A percentile compares a stretch with the other conserved stretches of the same genome.
Evolutionary conservation across 2,329 filamentous ascomycete species (phyloP).

Genomic region (Chrysoporthe austroafricana): DNA sequence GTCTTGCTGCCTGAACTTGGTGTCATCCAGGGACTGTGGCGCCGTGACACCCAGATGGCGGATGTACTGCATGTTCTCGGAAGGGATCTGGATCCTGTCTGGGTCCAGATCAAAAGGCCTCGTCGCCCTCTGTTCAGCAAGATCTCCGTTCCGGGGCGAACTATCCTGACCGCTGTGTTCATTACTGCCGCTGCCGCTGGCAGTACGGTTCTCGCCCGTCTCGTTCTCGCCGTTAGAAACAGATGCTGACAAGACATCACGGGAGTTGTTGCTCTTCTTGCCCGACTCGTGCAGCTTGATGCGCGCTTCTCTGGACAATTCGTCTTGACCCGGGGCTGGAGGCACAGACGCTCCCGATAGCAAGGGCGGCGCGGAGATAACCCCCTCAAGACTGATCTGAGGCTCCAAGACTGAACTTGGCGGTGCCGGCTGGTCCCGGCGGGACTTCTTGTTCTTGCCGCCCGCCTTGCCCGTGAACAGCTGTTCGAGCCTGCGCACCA

Average conservation of each 20-base stretch:
- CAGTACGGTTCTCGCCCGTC: slow-evolving; percentile 42
- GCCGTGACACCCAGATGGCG: slow-evolving; percentile 64
- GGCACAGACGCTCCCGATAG: background rate
- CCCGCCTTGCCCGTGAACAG: slow-evolving; percentile 75
- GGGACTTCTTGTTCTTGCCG: slow-evolving; percentile 31
- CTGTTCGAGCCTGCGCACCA: slow-evolving; percentile 77
- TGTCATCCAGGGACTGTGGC: slow-evolving; percentile 49
- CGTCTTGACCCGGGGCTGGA: slow-evolving; percentile 31
- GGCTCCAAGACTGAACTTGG: slow-evolving; percentile 29
- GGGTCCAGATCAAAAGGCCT: slow-evolving; percentile 77
- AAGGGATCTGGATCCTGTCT: slow-evolving; percentile 73
- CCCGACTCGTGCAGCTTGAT: slow-evolving; percentile 45
- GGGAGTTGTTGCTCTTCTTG: slow-evolving; percentile 43
- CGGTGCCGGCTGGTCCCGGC: slow-evolving; percentile 40
- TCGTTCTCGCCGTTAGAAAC: slow-evolving; percentile 53
- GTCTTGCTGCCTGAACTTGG: slow-evolving; percentile 44
- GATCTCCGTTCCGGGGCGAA: slow-evolving; percentile 45
- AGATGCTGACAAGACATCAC: slow-evolving; percentile 49
- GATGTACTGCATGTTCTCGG: slow-evolving; percentile 80
- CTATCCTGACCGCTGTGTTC: slow-evolving; percentile 42
- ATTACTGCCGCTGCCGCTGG: slow-evolving; percentile 34
- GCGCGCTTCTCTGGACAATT: slow-evolving; percentile 52
- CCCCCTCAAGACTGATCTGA: slow-evolving; percentile 18
- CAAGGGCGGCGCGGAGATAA: slow-evolving; percentile 23
- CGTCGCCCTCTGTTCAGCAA: slow-evolving; percentile 75